Base-by-base conservation (phyloP, 208 protist genomes). In the Wallacemonas sp. region DNA sequence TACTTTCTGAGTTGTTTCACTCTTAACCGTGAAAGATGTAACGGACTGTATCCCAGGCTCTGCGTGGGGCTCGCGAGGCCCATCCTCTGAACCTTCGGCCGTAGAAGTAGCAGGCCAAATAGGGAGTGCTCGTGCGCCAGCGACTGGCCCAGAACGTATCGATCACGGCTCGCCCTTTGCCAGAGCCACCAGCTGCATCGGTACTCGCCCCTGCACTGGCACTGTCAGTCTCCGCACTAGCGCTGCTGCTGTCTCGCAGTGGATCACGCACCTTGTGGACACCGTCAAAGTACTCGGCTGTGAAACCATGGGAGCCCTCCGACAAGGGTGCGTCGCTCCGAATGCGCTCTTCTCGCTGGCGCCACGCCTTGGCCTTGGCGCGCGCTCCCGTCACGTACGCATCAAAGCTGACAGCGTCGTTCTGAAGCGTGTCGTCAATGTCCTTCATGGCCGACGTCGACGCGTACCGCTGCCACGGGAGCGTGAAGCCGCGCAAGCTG, bases 301-400 rank as follows among this genome's bases (percentile, higher is more conserved):
- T 90, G 68, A 87, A 93, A 32, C 87, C 87, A 55, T 93, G 87
- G 24, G 83, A 83, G 36, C 87, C 83, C 41, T 81, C 75, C 19
- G 76, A 69, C 1, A 49, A 61, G 21, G 71, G 67, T 8, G 73
- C 68, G 17, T 81, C 80, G 21, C 44, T 8, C 12, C 61, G 65
- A 16, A 80, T 60, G 32, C 80, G 74, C 21, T 66, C 74, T 29
- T 80, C 76, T 16, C 48, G 79, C 11, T 49, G 32, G 29, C 16
- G 19, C 55, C 48, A 67, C 26, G 78, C 61, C 46, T 48, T 55
- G 58, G 82, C 78, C 19, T 78, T 60, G 54, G 70, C 68, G 2
- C 83, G 78, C 12, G 75, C 65, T n/a, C 66, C 47, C 32, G 21
- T 34, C 29, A 83, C 75, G 57, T 83, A 93, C 30, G 77, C 76